Conservation (phyloP, 352 stramenopile genomes). For the Phytophthora europaea region DNA sequence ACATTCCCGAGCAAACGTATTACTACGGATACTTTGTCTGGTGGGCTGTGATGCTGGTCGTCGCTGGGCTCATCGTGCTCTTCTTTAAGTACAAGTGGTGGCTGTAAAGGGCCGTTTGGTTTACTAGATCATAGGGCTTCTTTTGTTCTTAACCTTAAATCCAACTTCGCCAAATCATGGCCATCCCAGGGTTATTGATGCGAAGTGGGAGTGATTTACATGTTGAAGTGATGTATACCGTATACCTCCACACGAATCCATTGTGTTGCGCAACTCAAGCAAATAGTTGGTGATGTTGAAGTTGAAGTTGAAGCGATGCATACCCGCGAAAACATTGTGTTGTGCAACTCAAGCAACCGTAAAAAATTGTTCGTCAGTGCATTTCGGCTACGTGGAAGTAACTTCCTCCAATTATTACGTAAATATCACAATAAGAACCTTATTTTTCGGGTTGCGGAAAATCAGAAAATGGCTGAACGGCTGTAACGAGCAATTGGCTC, state of each 20-base stretch:
- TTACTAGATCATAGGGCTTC: too few relatives aligned
- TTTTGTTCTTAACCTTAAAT: too few relatives aligned
- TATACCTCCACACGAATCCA: too few relatives aligned
- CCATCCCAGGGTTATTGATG: too few relatives aligned
- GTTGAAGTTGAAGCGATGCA: too few relatives aligned
- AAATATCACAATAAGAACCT: neutral
- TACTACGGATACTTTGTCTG: constrained; percentile 81
- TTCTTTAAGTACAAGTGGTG: constrained; percentile 79
- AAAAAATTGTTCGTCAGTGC: neutral
- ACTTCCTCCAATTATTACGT: neutral
- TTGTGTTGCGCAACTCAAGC: too few relatives aligned
- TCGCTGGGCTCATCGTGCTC: constrained; percentile 48
- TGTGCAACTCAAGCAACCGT: too few relatives aligned
- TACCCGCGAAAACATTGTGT: too few relatives aligned
- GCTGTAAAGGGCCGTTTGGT: constrained; percentile 23
- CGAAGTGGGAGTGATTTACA: too few relatives aligned
- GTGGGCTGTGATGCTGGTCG: constrained; percentile 64
- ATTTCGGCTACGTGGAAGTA: neutral
- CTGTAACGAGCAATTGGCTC: neutral
- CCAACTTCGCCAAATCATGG: too few relatives aligned
- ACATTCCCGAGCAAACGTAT: constrained; percentile 80
- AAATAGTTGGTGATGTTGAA: too few relatives aligned
- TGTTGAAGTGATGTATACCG: too few relatives aligned
- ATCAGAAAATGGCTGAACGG: neutral
- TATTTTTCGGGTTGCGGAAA: neutral